phyloP scores from a whole-genome alignment of 306 rosid genomes.

The Abrus pulchellus region DNA sequence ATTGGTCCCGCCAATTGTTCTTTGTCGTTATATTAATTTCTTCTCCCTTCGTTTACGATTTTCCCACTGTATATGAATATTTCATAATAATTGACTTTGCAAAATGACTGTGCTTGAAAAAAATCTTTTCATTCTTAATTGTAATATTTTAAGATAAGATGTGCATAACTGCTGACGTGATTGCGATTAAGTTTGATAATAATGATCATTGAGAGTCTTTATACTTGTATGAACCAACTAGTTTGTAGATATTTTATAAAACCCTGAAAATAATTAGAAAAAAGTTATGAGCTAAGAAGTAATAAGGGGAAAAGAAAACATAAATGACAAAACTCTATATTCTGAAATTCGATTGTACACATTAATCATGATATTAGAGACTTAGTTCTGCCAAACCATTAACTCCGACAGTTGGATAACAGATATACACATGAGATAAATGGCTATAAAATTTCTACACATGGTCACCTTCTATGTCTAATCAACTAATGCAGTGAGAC shows the following conservation, averaged over 20 bases:
- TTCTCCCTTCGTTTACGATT: background rate
- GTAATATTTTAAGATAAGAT: too few species aligned
- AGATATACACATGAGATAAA: conserved; percentile 8
- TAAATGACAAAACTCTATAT: background rate
- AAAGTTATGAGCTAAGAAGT: background rate
- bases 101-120: too few species aligned
- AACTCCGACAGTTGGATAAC: background rate
- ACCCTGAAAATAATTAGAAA: background rate
- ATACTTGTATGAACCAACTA: too few species aligned
- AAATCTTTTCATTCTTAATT: too few species aligned
- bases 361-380: background rate
- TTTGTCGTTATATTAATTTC: background rate
- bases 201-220: too few species aligned
- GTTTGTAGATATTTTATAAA: too few species aligned
- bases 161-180: too few species aligned
- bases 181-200: too few species aligned
- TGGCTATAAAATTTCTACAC: background rate
- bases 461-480: background rate
- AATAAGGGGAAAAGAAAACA: background rate
- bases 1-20: background rate
- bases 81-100: too few species aligned
- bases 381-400: background rate
- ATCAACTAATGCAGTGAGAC: background rate
- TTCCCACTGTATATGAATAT: too few species aligned
- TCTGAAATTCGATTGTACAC: conserved; percentile 2